Evolutionary conservation across 2,329 filamentous ascomycete species (phyloP).

Genomic region (Xylariaceae sp.): DNA sequence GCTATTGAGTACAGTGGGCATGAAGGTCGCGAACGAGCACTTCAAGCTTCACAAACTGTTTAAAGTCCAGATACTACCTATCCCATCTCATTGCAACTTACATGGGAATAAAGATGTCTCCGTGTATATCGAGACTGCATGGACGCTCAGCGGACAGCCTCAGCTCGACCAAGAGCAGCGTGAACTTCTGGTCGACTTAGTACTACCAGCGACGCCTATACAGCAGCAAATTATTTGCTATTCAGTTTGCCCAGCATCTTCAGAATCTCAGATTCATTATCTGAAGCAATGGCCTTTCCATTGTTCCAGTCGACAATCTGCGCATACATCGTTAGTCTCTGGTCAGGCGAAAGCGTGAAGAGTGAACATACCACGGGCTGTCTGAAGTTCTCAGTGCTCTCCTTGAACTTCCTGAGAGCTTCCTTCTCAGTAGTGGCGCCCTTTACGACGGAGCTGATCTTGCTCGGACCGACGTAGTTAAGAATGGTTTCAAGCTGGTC

Average conservation of each 20-base stretch:
- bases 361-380: constrained; percentile 64
- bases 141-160: constrained; percentile 6
- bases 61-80: not conserved
- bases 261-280: constrained; percentile 82
- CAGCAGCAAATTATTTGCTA: constrained; percentile 20
- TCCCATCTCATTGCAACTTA: constrained; percentile 1
- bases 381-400: constrained; percentile 62
- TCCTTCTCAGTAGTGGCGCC: constrained; percentile 71
- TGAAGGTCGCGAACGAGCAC: not conserved
- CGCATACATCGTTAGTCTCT: constrained; percentile 2
- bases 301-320: constrained; percentile 88
- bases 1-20: not conserved
- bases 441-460: constrained; percentile 58
- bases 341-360: not conserved
- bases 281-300: constrained; percentile 71
- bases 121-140: not conserved
- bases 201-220: not conserved
- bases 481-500: constrained; percentile 81
- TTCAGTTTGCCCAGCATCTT: constrained; percentile 64
- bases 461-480: constrained; percentile 66
- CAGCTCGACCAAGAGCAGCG: not conserved
- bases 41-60: not conserved
- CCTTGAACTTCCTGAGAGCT: constrained; percentile 72
- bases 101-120: not conserved
- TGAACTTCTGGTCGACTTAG: not conserved